Evolutionary conservation across 306 rosid species (phyloP).

Genomic region (Elaeagnus macrophylla): DNA sequence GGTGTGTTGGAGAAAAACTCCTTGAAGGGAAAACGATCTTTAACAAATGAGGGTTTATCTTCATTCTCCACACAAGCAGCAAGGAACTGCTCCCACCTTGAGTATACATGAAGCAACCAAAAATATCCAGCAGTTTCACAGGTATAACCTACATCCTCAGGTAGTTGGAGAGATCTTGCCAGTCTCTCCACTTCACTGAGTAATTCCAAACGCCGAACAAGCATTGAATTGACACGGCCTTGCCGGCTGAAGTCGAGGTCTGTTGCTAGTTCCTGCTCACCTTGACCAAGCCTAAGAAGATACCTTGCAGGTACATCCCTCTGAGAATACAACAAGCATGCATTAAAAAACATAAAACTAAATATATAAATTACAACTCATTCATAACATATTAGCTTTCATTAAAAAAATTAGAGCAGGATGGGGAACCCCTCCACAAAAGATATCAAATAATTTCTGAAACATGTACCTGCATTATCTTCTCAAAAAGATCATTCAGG

Average conservation of each 20-base stretch:
- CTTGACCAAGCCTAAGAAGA: constrained; percentile 99
- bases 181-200: constrained; percentile 87
- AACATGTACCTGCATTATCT: constrained; percentile 73
- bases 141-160: constrained; percentile 96
- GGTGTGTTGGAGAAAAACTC: constrained; percentile 72
- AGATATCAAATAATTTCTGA: background rate
- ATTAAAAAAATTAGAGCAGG: background rate
- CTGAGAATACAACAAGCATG: constrained; percentile 30
- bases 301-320: constrained; percentile 99
- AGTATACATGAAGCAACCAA: constrained; percentile 97
- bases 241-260: constrained; percentile 98
- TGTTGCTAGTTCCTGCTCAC: constrained; percentile 97
- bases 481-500: constrained; percentile 89
- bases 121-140: constrained; percentile 99
- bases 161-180: constrained; percentile 94
- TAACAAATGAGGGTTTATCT: constrained; percentile 55
- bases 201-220: constrained; percentile 77
- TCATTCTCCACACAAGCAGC: constrained; percentile 73
- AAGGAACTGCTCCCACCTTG: constrained; percentile 89
- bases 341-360: constrained; percentile 1
- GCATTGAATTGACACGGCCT: constrained; percentile 99
- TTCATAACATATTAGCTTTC: no score
- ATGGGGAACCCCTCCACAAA: no score
- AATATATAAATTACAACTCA: background rate
- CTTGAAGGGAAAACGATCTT: constrained; percentile 89